Base-by-base conservation (phyloP, 73 alveolate species). In the Uronychia binucleata region DNA sequence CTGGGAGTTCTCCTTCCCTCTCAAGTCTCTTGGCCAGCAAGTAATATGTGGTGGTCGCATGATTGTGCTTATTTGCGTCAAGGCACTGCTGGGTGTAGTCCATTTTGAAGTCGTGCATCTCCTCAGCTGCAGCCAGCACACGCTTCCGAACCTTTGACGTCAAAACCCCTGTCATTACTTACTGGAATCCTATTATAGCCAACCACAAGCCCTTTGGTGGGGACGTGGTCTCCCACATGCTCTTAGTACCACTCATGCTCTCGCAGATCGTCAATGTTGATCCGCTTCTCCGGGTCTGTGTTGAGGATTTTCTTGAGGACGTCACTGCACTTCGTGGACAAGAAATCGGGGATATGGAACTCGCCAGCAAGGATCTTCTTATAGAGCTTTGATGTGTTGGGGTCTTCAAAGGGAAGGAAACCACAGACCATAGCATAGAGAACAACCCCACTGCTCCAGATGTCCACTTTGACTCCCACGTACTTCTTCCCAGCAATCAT, bases 41-140 rank as follows among this genome's bases (percentile, higher is more conserved):
- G 86, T 97, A 96, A 95, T 96, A 97, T 34, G 96, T 80, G 0
- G 99, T 96, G 0, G 99, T 97, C 33, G 90, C 87, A 77, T 95
- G 94, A 90, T 97, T 97, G 90, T 97, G 99, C 74, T 89, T 90
- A 80, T 97, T 97, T 8, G 93, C 95, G 59, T 96, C 98, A 32
- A 97, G 77, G 84, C 93, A 93, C 58, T 93, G 93, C 78, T 84
- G 94, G 26, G 96, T 94, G 78, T 93, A 93, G n/a, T 96, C 96
- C 1, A 84, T 57, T 27, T 88, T 86, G 76, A 93, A 94, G 79
- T 93, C 93, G 33, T 78, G 82, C 34, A 84, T 87, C 34, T 82
- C 95, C 67, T 92, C 57, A 0, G 5, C 5, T 46, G 67, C 67
- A 11, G 5, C 19, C 19, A 46, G 67, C 19, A 46, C 67, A 5